Evolutionary conservation across 805 yeast species (phyloP), one percentile per base, ranked within the genome.

Genomic region (Komagataella pseudopastoris): DNA sequence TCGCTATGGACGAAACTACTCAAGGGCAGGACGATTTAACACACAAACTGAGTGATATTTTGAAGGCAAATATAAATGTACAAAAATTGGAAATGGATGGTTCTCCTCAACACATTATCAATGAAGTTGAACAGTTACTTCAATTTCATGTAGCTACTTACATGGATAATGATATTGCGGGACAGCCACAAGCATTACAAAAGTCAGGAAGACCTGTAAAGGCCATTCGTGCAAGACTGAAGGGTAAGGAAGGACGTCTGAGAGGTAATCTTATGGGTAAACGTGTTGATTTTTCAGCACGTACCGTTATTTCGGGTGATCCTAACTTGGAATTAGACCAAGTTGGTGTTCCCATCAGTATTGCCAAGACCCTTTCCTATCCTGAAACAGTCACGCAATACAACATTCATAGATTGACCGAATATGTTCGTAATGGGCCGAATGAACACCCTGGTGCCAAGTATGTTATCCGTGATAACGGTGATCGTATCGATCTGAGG

Each of bases 381-480:
- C 99, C 99, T 8, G 99, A 93, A 68, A 85, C 89, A 52, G 99
- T 93, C 23, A 93, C 99, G 2, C 99, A 98, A 6, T 93, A 88
- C 70, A 93, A 93, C 65, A 93, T 93, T 59, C 96, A 93, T 66
- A 80, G 87, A 58, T 75, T 93, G 60, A 91, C 98, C 2, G 95
- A 88, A 67, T 76, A 82, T 59, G 99, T 93, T 20, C 85, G 96
- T 58, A 93, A 93, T 68, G 99, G 99, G 55, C 99, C 99, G 24
- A 93, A 91, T 65, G 98, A 93, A 68, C 99, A 93, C 63, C 99
- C 99, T 1, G 99, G 99, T 77, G 99, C 99, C 17, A 91, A 91
- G 63, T 93, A 93, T 65, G 96, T 93, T 49, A 91, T 93, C 55
- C 85, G 99, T 72, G 99, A 93, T 63, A 88, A 95, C 49, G 99